phyloP scores from a whole-genome alignment of 768 basidiomycete genomes.

The Boletus vinaceobasis region DNA sequence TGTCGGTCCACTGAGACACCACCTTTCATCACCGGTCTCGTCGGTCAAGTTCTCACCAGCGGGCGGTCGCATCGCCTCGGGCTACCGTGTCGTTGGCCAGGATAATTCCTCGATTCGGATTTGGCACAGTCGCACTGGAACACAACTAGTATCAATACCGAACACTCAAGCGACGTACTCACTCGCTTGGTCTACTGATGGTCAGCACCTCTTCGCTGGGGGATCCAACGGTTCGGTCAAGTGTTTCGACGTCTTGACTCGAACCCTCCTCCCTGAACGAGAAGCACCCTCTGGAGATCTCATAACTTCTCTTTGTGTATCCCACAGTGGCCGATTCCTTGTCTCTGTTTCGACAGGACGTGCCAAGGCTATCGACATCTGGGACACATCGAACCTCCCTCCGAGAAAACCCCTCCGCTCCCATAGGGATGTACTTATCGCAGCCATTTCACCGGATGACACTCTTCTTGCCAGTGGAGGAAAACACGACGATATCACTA shows the following conservation, averaged over 20 bases:
- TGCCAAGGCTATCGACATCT: slow-evolving; percentile 5
- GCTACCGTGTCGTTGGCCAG: neutral
- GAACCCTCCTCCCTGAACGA: neutral
- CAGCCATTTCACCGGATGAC: slow-evolving; percentile 5
- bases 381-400: slow-evolving; percentile 6
- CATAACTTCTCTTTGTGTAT: slow-evolving; percentile 5
- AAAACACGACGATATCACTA: neutral
- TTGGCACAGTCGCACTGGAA: slow-evolving; percentile 13
- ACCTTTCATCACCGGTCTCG: slow-evolving; percentile 1
- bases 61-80: slow-evolving; percentile 10
- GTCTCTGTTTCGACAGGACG: slow-evolving; percentile 9
- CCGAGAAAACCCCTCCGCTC: slow-evolving; percentile 1
- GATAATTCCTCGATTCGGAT: neutral
- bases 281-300: neutral
- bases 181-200: slow-evolving; percentile 16
- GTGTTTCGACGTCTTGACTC: slow-evolving; percentile 8
- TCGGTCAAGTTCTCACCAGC: slow-evolving; percentile 18
- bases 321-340: slow-evolving; percentile 5
- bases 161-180: neutral
- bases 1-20: slow-evolving; percentile 1
- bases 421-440: neutral
- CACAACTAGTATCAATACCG: neutral
- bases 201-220: slow-evolving; percentile 13
- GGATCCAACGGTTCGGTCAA: slow-evolving; percentile 6
- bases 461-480: neutral